These are phyloP conservation scores for Salix purpurea DNA, from an alignment of 345 rosid genomes.

Conservation along the genomic window DNA sequence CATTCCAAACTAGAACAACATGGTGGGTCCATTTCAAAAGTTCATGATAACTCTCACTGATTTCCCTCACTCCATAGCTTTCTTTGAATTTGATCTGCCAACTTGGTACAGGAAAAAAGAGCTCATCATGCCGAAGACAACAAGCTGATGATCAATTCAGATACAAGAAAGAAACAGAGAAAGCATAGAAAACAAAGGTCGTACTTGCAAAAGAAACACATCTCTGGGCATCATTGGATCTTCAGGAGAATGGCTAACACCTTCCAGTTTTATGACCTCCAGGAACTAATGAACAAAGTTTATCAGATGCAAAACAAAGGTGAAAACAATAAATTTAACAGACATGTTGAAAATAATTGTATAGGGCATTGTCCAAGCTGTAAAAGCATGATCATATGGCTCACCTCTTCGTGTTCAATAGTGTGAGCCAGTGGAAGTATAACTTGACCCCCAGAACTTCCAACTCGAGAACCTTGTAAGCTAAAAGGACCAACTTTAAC, in stretches of 20 bases:
- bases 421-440: conserved; percentile 97
- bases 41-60: not conserved
- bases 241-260: conserved; percentile 82
- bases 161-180: not conserved
- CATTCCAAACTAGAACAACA: not conserved
- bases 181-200: conserved; percentile 8
- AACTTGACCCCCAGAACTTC: conserved; percentile 85
- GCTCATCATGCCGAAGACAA: not conserved
- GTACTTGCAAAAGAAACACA: conserved; percentile 86
- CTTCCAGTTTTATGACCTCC: conserved; percentile 94
- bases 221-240: conserved; percentile 88
- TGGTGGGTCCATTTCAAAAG: not conserved
- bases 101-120: not conserved
- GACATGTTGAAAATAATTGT: not conserved
- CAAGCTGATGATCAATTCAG: not conserved
- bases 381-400: not conserved
- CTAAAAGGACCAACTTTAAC: conserved; percentile 90
- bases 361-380: not conserved
- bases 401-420: conserved; percentile 93
- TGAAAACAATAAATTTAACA: not conserved
- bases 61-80: not conserved
- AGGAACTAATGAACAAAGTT: conserved; percentile 45
- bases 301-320: not conserved
- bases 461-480: conserved; percentile 78
- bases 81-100: not conserved